A percentile compares a stretch with the other conserved stretches of the same genome.
Conservation (phyloP, 371 early-diverging fungal species). For the Lichtheimia hyalospora region DNA sequence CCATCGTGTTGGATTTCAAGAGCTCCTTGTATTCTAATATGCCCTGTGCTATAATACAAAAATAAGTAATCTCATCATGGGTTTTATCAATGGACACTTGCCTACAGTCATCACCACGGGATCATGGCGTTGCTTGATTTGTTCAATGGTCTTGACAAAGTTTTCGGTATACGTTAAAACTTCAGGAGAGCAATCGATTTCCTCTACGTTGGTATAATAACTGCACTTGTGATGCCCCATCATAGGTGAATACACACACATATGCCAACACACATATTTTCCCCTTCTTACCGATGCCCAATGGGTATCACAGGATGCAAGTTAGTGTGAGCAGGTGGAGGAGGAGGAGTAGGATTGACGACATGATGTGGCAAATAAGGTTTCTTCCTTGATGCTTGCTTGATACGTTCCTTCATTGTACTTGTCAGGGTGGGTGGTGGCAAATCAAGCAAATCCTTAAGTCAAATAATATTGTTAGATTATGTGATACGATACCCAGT, state of each 20-base stretch:
- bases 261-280: background rate
- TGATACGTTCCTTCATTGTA: constrained; percentile 17
- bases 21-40: constrained; percentile 89
- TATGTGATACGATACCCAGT: background rate
- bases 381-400: constrained; percentile 10
- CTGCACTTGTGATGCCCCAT: constrained; percentile 23
- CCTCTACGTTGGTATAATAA: constrained; percentile 62
- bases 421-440: constrained; percentile 49
- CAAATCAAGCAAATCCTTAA: constrained; percentile 76
- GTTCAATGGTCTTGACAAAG: constrained; percentile 86
- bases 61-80: background rate
- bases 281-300: constrained; percentile 25
- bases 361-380: constrained; percentile 50
- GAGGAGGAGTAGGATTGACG: constrained; percentile 58
- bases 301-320: constrained; percentile 27
- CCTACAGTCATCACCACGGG: constrained; percentile 92
- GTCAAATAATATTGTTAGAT: no score
- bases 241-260: no score
- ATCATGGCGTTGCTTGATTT: constrained; percentile 91
- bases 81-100: constrained; percentile 18
- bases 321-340: constrained; percentile 5
- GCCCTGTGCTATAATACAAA: constrained; percentile 83
- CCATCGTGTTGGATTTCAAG: constrained; percentile 58
- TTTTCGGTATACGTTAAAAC: constrained; percentile 74
- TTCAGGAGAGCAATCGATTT: constrained; percentile 68